Evolutionary conservation across 768 basidiomycete species (phyloP), one percentile per base, ranked within the genome.

Genomic region (Mycena maculata): DNA sequence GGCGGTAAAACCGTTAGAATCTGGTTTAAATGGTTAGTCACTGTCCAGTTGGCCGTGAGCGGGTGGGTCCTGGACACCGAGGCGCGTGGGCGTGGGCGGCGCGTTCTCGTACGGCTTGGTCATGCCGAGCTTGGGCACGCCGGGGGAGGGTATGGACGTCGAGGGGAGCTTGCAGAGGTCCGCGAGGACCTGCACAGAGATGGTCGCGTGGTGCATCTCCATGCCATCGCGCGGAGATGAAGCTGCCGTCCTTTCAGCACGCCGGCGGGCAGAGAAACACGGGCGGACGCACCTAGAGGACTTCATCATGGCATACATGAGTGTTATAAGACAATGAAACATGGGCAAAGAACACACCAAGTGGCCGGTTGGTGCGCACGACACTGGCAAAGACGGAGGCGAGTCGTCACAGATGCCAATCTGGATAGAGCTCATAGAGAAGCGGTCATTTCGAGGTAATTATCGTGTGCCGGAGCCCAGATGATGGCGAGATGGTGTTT

Each of bases 221-320:
- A 70, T 70, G 68, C 69, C 64, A 70, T 63, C 31, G 55, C 28
- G 31, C 56, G 38, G 65, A 70, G 65, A 70, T 56, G 53, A 70
- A 70, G 31, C 65, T 70, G 59, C 15, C 15, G 41, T 25, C n/a
- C n/a, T 23, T 9, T 16, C 7, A n/a, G 42, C 2, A 3, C 23
- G 27, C 3, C 22, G 22, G 16, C 16, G 20, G 25, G 27, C 4
- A 22, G 25, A 41, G 22, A 30, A 25, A 10, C 8, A 15, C 8
- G 27, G 6, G 23, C 28, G 33, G 5, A 28, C 23, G 30, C 9
- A 58, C 66, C 28, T 38, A 10, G 69, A 64, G 16, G 65, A 23
- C 50, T 70, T 71, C n/a, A n/a, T n/a, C n/a, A n/a, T n/a, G n/a
- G n/a, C n/a, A n/a, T 38, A 38, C 9, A 38, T 38, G 36, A 38